Evolutionary conservation across 176 grass and related monocot species (phyloP), one percentile per base, ranked within the genome.

Genomic region (Avena atlantica): DNA sequence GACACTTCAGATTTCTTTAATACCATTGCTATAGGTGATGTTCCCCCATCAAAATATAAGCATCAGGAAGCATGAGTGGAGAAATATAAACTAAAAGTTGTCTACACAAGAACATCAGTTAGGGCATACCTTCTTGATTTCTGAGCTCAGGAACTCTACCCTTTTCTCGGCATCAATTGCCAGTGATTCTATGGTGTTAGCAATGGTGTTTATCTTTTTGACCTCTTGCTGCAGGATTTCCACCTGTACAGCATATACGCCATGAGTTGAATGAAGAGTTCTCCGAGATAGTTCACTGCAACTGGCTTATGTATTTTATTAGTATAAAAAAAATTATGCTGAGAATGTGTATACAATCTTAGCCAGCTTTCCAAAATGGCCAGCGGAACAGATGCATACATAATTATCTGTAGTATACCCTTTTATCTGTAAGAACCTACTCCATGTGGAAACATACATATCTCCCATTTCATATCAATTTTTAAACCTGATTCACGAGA

Each of bases 71-170:
- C 58, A 61, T 16, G 19, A 79, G 27, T 29, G 37, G 52, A 80
- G 48, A 81, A 71, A 70, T 70, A 64, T 25, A 79, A 85, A 61
- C 17, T 17, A 79, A 27, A 66, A 84, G 16, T 72, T 21, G 21
- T 78, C 50, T 65, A 24, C 12, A 71, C 14, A 84, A 86, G 21
- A 10, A 81, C 12, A 40, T 89, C 29, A 16, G 50, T 74, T 44
- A 51, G 31, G 76, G 24, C 31, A 69, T 82, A 97, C 95, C 88
- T 91, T 94, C 78, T 89, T 78, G 17, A 94, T 72, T 87, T 97
- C 88, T 49, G 68, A 92, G 85, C 78, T 84, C 67, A 97, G 76
- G 75, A 82, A 76, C 81, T 94, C 87, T 48, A 94, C 84, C 65
- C 82, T 94, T 94, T 74, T 81, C 71, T 90, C 92, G 68, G 87